Evolutionary conservation across 1,284 basidiomycete genomes (phyloP).

Genomic region (Ceratobasidium sp.): DNA sequence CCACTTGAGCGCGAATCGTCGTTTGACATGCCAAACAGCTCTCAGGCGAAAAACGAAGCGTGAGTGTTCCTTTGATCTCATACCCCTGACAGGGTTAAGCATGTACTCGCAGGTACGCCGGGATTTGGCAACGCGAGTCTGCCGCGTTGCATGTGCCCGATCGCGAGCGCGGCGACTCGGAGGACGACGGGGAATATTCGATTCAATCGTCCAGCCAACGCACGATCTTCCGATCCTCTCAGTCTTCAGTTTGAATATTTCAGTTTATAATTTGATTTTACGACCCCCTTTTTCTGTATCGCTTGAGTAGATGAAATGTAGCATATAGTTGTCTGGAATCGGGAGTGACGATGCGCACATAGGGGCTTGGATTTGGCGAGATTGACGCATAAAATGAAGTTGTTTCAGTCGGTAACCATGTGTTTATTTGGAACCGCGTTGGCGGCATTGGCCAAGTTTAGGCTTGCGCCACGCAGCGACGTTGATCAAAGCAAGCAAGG

Average conservation of each 20-base stretch:
- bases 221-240: background rate
- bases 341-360: background rate
- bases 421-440: slow-evolving; percentile 16
- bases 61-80: slow-evolving; percentile 7
- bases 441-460: slow-evolving; percentile 14
- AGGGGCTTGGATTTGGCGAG: background rate
- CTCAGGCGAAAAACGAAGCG: slow-evolving; percentile 1
- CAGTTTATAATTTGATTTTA: background rate
- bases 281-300: background rate
- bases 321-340: background rate
- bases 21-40: slow-evolving; percentile 4
- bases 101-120: background rate
- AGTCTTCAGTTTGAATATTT: background rate
- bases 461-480: background rate
- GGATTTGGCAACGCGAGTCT: background rate
- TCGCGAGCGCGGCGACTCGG: background rate
- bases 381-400: background rate
- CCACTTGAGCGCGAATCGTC: background rate
- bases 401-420: background rate
- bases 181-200: slow-evolving; percentile 1
- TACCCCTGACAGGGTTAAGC: background rate
- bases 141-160: background rate
- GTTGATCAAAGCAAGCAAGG: background rate
- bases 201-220: background rate
- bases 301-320: background rate